These are phyloP conservation scores for Echinosphaeria canescens DNA, from an alignment of 2,329 filamentous ascomycete species.

Conservation along the genomic window DNA sequence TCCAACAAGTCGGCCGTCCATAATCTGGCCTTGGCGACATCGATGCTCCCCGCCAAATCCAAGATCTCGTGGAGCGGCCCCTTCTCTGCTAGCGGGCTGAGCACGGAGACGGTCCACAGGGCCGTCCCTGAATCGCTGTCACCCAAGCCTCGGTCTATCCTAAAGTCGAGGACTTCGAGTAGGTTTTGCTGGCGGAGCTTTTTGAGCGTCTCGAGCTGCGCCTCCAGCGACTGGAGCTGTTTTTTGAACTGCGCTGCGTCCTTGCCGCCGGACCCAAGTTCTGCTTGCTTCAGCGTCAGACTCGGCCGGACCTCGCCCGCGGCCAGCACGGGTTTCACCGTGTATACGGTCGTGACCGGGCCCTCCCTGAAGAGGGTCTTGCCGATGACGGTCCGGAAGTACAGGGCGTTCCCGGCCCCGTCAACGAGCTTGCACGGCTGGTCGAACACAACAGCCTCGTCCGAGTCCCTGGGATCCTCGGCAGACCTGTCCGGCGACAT, in stretches of 20 bases:
- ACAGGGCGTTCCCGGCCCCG: conserved; percentile 35
- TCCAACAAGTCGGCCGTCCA: conserved; percentile 90
- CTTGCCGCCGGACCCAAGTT: conserved; percentile 31
- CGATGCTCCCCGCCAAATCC: conserved; percentile 53
- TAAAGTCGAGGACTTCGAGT: conserved; percentile 64
- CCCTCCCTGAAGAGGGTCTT: conserved; percentile 45
- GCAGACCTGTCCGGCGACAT: conserved; percentile 12
- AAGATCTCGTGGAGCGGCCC: conserved; percentile 68
- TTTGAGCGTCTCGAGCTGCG: conserved; percentile 54
- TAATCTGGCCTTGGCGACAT: conserved; percentile 54
- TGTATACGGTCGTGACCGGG: conserved; percentile 44
- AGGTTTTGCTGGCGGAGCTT: conserved; percentile 56
- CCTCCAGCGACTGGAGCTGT: conserved; percentile 56
- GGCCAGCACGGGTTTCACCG: conserved; percentile 45
- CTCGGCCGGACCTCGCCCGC: conserved; percentile 32
- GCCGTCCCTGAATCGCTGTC: conserved; percentile 7
- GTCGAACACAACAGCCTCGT: conserved; percentile 36
- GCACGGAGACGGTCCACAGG: conserved; percentile 52
- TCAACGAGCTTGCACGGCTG: conserved; percentile 42
- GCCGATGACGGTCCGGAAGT: conserved; percentile 50
- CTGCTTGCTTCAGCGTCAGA: conserved; percentile 55
- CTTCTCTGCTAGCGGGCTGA: conserved; percentile 60
- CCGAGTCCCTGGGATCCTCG: conserved; percentile 11
- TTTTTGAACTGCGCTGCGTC: conserved; percentile 48
- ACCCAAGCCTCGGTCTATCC: conserved; percentile 34